Evolutionary conservation across 2,329 filamentous ascomycete genomes (phyloP).

Genomic region (Aspergillus felis): DNA sequence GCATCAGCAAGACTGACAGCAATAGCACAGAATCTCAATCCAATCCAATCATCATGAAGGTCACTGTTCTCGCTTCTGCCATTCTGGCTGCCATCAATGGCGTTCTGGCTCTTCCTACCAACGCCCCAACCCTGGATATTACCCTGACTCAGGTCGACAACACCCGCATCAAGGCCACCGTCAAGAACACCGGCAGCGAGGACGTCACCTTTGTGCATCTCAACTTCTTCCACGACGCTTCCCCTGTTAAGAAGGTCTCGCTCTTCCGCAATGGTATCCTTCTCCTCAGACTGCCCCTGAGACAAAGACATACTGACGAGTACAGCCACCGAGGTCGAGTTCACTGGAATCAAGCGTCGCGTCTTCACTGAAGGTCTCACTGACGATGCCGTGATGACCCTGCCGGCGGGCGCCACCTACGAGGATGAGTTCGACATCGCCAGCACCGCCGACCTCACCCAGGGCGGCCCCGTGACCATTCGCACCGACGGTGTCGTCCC

Average conservation of each 20-base stretch:
- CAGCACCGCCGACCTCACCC: conserved; percentile 37
- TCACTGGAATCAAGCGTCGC: conserved; percentile 29
- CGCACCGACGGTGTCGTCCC: conserved; percentile 55
- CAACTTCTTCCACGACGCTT: conserved; percentile 33
- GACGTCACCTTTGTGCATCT: conserved; percentile 33
- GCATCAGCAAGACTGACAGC: not conserved
- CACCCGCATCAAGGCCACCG: conserved; percentile 33
- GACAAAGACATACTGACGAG: conserved; percentile 5
- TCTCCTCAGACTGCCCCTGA: too few species aligned
- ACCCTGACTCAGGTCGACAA: conserved; percentile 28
- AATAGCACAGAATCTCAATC: not conserved
- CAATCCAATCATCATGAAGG: conserved; percentile 15
- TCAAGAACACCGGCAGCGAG: conserved; percentile 33
- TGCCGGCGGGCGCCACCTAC: conserved; percentile 25
- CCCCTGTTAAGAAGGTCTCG: conserved; percentile 34
- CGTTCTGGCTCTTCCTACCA: conserved; percentile 16
- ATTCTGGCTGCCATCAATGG: conserved; percentile 19
- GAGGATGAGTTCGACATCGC: conserved; percentile 36
- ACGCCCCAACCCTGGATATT: conserved; percentile 25
- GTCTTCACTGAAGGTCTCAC: conserved; percentile 26
- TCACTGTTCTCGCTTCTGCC: conserved; percentile 16
- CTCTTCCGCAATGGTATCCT: conserved; percentile 29
- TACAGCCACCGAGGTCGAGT: conserved; percentile 26
- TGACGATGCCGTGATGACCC: conserved; percentile 25
- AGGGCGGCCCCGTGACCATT: conserved; percentile 55